Evolutionary conservation across 2,329 filamentous ascomycete species (phyloP), one percentile per base, ranked within the genome.

Genomic region (Paecilomyces niveus): DNA sequence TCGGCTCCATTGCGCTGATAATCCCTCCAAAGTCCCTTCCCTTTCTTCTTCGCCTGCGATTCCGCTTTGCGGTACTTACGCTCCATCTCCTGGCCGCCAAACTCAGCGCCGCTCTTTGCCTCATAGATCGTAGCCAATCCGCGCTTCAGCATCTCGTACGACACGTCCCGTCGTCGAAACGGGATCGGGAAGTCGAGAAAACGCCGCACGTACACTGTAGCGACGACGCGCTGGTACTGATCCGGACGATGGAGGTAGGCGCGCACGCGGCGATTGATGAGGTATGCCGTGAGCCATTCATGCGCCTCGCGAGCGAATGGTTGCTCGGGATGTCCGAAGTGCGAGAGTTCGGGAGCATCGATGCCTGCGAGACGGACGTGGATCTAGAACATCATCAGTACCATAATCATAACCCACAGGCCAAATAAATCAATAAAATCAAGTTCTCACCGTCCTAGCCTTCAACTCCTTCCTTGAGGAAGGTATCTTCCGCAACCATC

Each of bases 121-220:
- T 97, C 94, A 72, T 97, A 99, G 2, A 94, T 88, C 2, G 91
- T 96, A 49, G 93, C 94, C 62, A 95, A 76, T 0, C 94, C 94
- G 22, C 78, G 81, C 76, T 86, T 89, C 61, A 99, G 76, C 92
- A 99, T 95, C 73, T 95, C 89, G 61, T 92, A 77, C 2, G 93
- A 92, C 4, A 99, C 89, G 72, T 99, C 92, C 59, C 83, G 84
- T 64, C 85, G 86, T 60, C 90, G 80, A 52, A 76, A 70, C 3
- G 72, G 73, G 22, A 67, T 59, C 6, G 72, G 72, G 49, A 75
- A 73, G 54, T 75, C 72, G 45, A 73, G 64, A 35, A 65, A 69
- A 58, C 81, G 83, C 54, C 90, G 83, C 32, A 93, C 84, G 67
- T 85, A 90, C 0, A 93, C 93, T 0, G 90, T 94, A 15, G 88